Evolutionary conservation across 768 basidiomycete species (phyloP).

Genomic region (Leccinum disarticulatum): DNA sequence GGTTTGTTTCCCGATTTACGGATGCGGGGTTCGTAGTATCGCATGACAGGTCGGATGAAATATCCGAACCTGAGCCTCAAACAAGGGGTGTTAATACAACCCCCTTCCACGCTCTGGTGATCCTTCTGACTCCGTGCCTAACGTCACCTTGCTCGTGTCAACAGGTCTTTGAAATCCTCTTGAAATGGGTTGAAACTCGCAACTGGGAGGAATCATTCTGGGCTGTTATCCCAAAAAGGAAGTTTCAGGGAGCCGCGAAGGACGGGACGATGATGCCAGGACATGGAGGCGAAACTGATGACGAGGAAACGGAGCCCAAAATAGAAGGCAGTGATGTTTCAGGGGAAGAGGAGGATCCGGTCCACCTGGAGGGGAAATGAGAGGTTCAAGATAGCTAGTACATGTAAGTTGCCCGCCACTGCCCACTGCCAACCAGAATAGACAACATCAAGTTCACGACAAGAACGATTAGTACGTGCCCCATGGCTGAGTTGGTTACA

Average conservation of each 20-base stretch:
- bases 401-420: no score
- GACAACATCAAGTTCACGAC: background rate
- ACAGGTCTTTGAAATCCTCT: constrained; percentile 83
- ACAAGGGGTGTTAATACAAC: background rate
- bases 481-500: constrained; percentile 55
- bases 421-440: background rate
- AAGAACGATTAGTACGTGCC: constrained; percentile 26
- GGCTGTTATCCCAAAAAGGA: constrained; percentile 88
- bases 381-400: background rate
- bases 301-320: background rate
- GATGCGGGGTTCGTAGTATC: background rate
- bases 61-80: background rate
- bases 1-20: constrained; percentile 32
- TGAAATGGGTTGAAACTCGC: constrained; percentile 83
- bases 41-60: constrained; percentile 1
- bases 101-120: background rate
- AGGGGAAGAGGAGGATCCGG: background rate
- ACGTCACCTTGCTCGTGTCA: constrained; percentile 2
- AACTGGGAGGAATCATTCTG: constrained; percentile 88
- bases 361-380: background rate
- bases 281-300: background rate
- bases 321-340: background rate
- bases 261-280: background rate
- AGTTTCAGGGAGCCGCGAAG: constrained; percentile 52
- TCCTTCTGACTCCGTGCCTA: constrained; percentile 4